Evolutionary conservation across 495 filamentous ascomycete genomes (phyloP).

Genomic region (Lasiosphaeria ovina): DNA sequence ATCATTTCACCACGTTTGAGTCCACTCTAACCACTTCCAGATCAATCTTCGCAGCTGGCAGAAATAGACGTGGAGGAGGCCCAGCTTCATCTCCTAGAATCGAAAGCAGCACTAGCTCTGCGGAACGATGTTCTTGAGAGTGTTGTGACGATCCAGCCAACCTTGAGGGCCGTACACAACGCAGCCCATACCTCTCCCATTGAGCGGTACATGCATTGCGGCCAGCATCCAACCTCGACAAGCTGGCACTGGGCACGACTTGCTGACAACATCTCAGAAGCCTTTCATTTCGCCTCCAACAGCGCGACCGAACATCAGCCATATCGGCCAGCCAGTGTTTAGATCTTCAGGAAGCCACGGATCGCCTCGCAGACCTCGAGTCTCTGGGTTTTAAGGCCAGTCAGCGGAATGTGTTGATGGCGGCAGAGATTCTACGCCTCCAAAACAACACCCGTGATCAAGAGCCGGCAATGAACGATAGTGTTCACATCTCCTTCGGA

Average conservation of each 20-base stretch:
- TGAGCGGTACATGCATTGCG: conserved; percentile 56
- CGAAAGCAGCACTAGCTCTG: conserved; percentile 64
- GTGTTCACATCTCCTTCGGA: conserved; percentile 50
- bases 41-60: neutral
- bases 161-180: conserved; percentile 71
- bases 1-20: neutral
- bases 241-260: neutral
- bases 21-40: conserved; percentile 2
- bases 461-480: conserved; percentile 47
- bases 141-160: conserved; percentile 67
- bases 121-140: conserved; percentile 64
- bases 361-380: conserved; percentile 53
- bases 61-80: conserved; percentile 49
- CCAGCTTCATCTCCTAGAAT: conserved; percentile 64
- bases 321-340: conserved; percentile 56
- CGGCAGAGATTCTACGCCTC: conserved; percentile 58
- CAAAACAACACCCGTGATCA: conserved; percentile 52
- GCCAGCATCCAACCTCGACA: conserved; percentile 6
- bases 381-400: conserved; percentile 53
- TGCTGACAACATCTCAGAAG: conserved; percentile 44
- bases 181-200: conserved; percentile 61
- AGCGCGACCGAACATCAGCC: conserved; percentile 64
- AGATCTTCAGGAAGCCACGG: conserved; percentile 45
- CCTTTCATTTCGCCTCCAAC: conserved; percentile 61
- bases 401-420: conserved; percentile 60